Percentiles rank a stretch among this genome's conserved stretches.
Conservation (phyloP, 2,329 filamentous ascomycete species). For the Exophiala alcalophila region DNA sequence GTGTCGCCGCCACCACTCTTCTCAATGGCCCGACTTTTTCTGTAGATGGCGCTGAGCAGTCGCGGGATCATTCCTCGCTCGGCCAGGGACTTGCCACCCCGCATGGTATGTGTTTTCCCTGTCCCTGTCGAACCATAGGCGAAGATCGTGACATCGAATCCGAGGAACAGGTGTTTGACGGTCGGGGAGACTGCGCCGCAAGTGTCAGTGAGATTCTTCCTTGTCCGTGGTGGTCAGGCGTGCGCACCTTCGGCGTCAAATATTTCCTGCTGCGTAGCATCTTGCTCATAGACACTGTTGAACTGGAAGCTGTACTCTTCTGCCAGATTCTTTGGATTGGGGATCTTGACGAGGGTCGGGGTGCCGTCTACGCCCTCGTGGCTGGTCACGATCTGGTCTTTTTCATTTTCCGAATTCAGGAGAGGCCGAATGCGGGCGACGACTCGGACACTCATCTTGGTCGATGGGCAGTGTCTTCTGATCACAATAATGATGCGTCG, state of each 20-base stretch:
- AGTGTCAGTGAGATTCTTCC: conserved; percentile 4
- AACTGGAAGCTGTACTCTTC: conserved; percentile 95
- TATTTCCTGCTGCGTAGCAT: conserved; percentile 77
- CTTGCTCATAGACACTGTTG: conserved; percentile 83
- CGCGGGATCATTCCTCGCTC: conserved; percentile 86
- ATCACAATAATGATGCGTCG: too few relatives aligned
- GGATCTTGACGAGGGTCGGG: conserved; percentile 75
- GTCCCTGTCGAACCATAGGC: conserved; percentile 92
- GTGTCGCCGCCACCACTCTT: conserved; percentile 73
- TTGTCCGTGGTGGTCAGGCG: not conserved
- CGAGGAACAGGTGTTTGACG: conserved; percentile 86
- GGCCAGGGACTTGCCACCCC: conserved; percentile 79
- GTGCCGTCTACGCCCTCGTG: conserved; percentile 60
- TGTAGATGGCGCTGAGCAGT: conserved; percentile 79
- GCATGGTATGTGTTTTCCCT: conserved; percentile 95
- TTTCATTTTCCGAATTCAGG: conserved; percentile 78
- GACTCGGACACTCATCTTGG: conserved; percentile 62
- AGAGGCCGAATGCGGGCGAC: conserved; percentile 88
- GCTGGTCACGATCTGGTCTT: conserved; percentile 74
- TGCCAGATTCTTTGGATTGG: conserved; percentile 85
- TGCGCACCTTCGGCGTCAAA: conserved; percentile 80
- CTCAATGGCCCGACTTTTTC: conserved; percentile 76
- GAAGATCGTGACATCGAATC: conserved; percentile 83
- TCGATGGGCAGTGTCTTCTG: not conserved
- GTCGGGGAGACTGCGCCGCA: conserved; percentile 71